Base-by-base conservation (phyloP, 495 filamentous ascomycete genomes). In the Saxophila tyrrhenica region DNA sequence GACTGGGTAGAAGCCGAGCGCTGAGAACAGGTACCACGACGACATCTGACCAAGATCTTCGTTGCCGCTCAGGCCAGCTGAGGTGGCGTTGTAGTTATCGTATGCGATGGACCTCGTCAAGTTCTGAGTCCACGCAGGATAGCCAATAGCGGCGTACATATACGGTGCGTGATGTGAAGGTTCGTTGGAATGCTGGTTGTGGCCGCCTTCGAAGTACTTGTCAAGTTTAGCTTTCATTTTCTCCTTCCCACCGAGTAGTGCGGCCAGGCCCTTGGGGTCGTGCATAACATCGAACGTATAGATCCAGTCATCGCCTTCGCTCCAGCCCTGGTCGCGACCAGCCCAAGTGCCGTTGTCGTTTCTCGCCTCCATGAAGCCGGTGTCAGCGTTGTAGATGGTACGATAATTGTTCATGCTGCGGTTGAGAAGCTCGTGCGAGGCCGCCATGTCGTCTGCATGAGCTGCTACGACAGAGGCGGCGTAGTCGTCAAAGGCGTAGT, bases 31-130 rank as follows among this genome's bases (percentile, higher is more conserved):
- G 25, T 62, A 58, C 50, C 55, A 58, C 9, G 55, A 51, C 41
- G 50, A 58, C 59, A 58, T 62, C 47, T 62, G 59, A 13, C 59
- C 59, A 9, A 62, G 50, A 52, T 62, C 59, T 22, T 62, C 59
- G 43, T 62, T 62, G 5, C 55, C 59, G 19, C 54, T 41, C 0
- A 58, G 41, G 1, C 59, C 55, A 2, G 59, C 50, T 7, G 59
- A 57, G 1, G 59, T 62, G 17, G 59, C 59, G 22, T 62, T 62
- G 48, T 58, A 58, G 25, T 58, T 57, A 11, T 54, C 47, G 16
- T 25, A 48, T 0, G 55, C 55, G 41, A 55, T 51, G 13, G 44
- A 17, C 16, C 59, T 21, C 1, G 55, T 58, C 0, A 62, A 50
- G 25, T 58, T 62, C 48, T 62, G 59, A 21, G 59, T 62, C 15